Evolutionary conservation across 495 filamentous ascomycete species (phyloP), one percentile per base, ranked within the genome.

Genomic region (Aeminium ludgeri): DNA sequence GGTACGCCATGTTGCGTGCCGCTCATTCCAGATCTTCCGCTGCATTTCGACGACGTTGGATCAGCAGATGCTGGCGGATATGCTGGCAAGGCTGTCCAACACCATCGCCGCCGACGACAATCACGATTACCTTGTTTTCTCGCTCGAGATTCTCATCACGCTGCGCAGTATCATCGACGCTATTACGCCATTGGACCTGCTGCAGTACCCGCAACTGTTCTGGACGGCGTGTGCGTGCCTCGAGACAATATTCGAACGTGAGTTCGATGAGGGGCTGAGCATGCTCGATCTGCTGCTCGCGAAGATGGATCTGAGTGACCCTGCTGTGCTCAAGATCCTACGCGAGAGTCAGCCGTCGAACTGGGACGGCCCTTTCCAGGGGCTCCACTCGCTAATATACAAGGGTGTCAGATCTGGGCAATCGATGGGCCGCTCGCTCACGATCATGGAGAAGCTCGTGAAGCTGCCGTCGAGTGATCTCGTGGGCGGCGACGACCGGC

Each of bases 151-250:
- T 52, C 64, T 99, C 19, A 93, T 85, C 0, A 96, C 89, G 0
- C 58, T 99, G 33, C 83, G 86, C 44, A 82, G 85, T 0, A 79
- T 95, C 40, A 89, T 96, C 43, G 70, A 72, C 42, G 83, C 84
- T 19, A 64, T 94, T 16, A 74, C 82, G n/a, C 68, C 78, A 2
- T 65, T 74, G 16, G 80, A 89, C 58, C 67, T 99, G 11, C 48
- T 93, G 31, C 74, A 78, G 28, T 94, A 87, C 46, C 86, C 89
- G 6, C 86, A 95, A 51, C 63, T 96, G 1, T 99, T 96, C 61
- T 99, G 89, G 89, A 87, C 87, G 1, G 91, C 82, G 1, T 93
- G 86, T 53, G 87, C 89, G 20, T 96, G 89, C 54, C 64, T 96
- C 30, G 83, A 95, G 54, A 95, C 89, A 1, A 86, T 94, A 45